Percentiles rank a stretch among this genome's conserved stretches.
Evolutionary conservation across 768 basidiomycete genomes (phyloP).

Genomic region (Mycena vulgaris): DNA sequence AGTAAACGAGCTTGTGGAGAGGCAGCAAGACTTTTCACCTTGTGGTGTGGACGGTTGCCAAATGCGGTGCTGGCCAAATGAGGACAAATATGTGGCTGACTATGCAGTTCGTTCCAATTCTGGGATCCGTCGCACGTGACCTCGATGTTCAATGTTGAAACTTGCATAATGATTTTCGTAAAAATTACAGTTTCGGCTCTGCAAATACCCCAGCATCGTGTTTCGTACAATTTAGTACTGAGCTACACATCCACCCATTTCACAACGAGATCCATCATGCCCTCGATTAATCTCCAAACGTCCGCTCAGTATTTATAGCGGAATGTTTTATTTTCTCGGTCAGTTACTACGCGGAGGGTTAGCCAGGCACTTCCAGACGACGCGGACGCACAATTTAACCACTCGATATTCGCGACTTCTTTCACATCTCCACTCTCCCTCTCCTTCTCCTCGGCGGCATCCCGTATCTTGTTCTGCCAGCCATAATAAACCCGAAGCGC

Average conservation of each 20-base stretch:
- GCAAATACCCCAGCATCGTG: no score
- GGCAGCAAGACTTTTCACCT: conserved; percentile 1
- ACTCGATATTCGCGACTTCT: conserved; percentile 24
- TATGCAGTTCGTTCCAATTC: background rate
- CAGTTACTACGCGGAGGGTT: conserved; percentile 17
- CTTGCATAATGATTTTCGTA: no score
- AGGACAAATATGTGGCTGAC: no score
- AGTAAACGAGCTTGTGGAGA: background rate
- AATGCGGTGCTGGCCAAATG: background rate
- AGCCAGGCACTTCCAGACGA: no score
- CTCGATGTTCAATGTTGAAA: no score
- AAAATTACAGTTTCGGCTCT: no score
- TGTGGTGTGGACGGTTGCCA: background rate
- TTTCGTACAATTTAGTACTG: no score
- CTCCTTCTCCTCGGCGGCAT: conserved; percentile 10
- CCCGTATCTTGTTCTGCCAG: conserved; percentile 23
- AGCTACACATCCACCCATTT: no score
- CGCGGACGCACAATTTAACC: conserved; percentile 28
- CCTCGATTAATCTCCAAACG: no score
- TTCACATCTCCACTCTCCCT: conserved; percentile 7
- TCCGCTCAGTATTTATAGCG: conserved; percentile 24
- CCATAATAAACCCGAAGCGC: conserved; percentile 33
- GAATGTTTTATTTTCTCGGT: conserved; percentile 29
- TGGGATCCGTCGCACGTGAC: no score
- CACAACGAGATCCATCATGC: no score